Conservation (phyloP, 2,329 filamentous ascomycete genomes). For the Fusarium sp. region DNA sequence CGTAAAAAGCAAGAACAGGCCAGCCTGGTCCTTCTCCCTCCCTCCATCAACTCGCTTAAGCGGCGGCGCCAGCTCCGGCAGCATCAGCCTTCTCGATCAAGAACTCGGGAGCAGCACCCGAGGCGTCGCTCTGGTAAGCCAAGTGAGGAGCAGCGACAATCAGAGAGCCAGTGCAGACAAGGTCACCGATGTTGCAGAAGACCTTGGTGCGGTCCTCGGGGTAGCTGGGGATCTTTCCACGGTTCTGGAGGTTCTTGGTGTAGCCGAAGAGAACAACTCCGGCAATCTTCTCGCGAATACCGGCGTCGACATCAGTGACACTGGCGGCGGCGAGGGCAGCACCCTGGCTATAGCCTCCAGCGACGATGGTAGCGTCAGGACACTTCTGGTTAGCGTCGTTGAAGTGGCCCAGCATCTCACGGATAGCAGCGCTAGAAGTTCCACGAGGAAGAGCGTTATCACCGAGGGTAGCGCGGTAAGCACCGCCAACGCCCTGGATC, state of each 20-base stretch:
- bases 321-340: conserved; percentile 58
- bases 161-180: conserved; percentile 54
- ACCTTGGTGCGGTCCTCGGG: conserved; percentile 51
- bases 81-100: conserved; percentile 34
- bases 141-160: conserved; percentile 36
- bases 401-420: conserved; percentile 57
- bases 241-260: conserved; percentile 59
- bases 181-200: conserved; percentile 54
- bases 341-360: conserved; percentile 59
- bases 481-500: conserved; percentile 59
- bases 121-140: conserved; percentile 23
- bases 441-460: conserved; percentile 55
- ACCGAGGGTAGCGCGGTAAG: conserved; percentile 53
- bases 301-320: conserved; percentile 50
- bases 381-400: conserved; percentile 57
- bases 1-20: conserved; percentile 16
- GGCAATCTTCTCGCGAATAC: conserved; percentile 52
- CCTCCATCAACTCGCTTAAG: neutral
- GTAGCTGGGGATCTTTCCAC: conserved; percentile 55
- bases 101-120: conserved; percentile 21
- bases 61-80: neutral
- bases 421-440: conserved; percentile 54
- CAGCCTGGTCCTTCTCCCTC: conserved; percentile 1
- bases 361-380: conserved; percentile 57
- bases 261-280: conserved; percentile 56